Evolutionary conservation across 202 grass and related monocot genomes (phyloP).

Genomic region (Carex sylvatica): DNA sequence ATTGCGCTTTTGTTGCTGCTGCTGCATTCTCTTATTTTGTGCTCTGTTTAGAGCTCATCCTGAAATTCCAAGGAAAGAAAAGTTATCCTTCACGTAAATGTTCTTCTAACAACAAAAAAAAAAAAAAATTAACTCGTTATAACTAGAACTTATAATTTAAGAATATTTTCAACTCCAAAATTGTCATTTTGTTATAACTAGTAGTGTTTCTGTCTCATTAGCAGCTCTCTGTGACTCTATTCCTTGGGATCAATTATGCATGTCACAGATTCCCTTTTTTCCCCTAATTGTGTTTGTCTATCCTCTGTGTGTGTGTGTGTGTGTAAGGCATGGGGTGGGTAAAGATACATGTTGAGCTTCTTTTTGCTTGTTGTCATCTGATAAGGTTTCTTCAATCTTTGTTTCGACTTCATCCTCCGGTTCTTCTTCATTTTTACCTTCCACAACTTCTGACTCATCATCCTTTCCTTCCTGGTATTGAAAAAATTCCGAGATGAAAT

Average conservation of each 20-base stretch:
- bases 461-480: slow-evolving; percentile 28
- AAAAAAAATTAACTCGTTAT: neutral
- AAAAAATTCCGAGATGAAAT: neutral
- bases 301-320: neutral
- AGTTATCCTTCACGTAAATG: neutral
- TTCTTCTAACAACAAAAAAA: neutral
- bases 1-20: neutral
- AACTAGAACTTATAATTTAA: neutral
- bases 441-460: slow-evolving; percentile 9
- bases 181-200: neutral
- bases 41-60: slow-evolving; percentile 14
- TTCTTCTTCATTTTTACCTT: slow-evolving; percentile 9
- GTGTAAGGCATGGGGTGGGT: too few species aligned
- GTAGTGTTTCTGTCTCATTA: neutral
- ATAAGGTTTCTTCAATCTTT: slow-evolving; percentile 20
- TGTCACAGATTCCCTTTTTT: neutral
- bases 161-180: neutral
- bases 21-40: neutral
- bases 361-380: slow-evolving; percentile 29
- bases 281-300: neutral
- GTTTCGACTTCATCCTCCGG: neutral
- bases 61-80: neutral
- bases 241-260: neutral
- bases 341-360: neutral
- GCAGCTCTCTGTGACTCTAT: neutral